A percentile compares a stretch with the other conserved stretches of the same genome.
Conservation (phyloP, 768 basidiomycete species). For the Suillus brevipes region DNA sequence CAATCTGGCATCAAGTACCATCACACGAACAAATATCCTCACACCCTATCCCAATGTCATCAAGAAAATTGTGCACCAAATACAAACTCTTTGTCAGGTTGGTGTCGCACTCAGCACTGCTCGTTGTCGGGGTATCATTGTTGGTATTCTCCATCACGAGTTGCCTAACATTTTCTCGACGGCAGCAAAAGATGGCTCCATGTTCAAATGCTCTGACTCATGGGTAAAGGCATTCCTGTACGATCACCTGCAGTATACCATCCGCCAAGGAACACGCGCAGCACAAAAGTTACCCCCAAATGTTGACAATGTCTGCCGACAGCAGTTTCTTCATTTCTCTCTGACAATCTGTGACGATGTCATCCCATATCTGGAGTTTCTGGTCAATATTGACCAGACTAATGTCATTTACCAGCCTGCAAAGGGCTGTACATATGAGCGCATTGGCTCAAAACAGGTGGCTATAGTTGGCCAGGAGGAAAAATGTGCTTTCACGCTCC, state of each 20-base stretch:
- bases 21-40: too few relatives aligned
- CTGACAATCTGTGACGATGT: constrained; percentile 25
- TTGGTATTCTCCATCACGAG: too few relatives aligned
- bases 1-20: too few relatives aligned
- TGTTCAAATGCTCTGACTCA: too few relatives aligned
- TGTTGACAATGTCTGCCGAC: constrained; percentile 17
- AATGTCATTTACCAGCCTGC: constrained; percentile 17
- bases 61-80: too few relatives aligned
- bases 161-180: too few relatives aligned
- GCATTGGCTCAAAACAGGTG: constrained; percentile 34
- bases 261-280: constrained; percentile 28
- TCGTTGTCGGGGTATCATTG: too few relatives aligned
- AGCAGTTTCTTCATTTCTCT: constrained; percentile 24
- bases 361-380: constrained; percentile 20
- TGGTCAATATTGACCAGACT: constrained; percentile 41
- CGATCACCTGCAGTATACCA: constrained; percentile 14
- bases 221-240: constrained; percentile 20
- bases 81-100: too few relatives aligned
- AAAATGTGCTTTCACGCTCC: constrained; percentile 39
- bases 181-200: too few relatives aligned
- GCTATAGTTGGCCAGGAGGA: constrained; percentile 35
- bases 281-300: constrained; percentile 39
- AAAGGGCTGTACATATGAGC: constrained; percentile 11
- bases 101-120: too few relatives aligned
- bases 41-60: too few relatives aligned